Conservation (phyloP, 2,329 filamentous ascomycete genomes). For the Cryphonectria nitschkei region DNA sequence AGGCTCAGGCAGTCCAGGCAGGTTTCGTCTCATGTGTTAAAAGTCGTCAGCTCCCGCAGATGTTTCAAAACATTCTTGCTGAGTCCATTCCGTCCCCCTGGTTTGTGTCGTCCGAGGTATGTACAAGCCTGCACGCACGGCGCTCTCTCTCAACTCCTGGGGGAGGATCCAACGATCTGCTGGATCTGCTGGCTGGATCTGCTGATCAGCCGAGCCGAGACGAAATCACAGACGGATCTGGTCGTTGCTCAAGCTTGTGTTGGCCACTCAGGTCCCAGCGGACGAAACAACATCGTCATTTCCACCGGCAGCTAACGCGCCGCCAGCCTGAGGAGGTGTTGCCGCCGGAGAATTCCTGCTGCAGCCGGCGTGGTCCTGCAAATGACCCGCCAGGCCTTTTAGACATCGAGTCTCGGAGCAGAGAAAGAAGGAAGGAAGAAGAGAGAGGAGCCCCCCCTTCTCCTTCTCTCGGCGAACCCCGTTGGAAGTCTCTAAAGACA, state of each 20-base stretch:
- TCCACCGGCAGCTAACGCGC: background rate
- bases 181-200: conserved; percentile 3
- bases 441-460: background rate
- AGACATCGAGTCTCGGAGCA: background rate
- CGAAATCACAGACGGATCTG: background rate
- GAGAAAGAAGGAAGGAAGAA: conserved; percentile 1
- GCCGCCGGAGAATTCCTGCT: conserved; percentile 19
- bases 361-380: conserved; percentile 20
- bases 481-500: background rate
- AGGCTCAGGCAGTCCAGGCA: conserved; percentile 18
- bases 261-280: background rate
- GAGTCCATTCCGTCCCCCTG: conserved; percentile 12
- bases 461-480: conserved; percentile 4
- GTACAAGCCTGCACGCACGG: background rate
- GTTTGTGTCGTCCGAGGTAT: conserved; percentile 2
- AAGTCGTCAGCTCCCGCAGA: conserved; percentile 19
- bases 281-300: background rate
- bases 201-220: conserved; percentile 1
- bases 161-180: conserved; percentile 1
- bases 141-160: background rate
- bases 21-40: conserved; percentile 26
- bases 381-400: conserved; percentile 1
- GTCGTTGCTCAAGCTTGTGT: background rate
- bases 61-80: conserved; percentile 26
- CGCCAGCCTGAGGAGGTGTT: background rate